Conservation (phyloP, 2,329 filamentous ascomycete genomes). For the Aspergillus novofumigatus region DNA sequence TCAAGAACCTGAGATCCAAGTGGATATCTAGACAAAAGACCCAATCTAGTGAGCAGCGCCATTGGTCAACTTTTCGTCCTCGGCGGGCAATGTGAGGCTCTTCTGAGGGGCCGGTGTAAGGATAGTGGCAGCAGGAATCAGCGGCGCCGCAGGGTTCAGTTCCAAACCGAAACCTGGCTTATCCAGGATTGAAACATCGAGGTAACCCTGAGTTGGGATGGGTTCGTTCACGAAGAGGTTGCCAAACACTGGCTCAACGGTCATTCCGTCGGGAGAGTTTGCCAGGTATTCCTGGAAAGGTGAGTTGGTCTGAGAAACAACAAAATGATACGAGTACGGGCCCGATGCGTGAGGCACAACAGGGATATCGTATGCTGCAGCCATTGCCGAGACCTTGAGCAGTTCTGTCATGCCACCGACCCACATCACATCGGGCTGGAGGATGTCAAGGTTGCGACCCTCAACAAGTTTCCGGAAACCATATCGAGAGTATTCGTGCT, state of each 20-base stretch:
- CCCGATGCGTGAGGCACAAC: constrained; percentile 94
- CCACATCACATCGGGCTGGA: constrained; percentile 98
- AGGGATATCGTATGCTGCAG: constrained; percentile 87
- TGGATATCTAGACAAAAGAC: not conserved
- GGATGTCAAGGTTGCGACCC: constrained; percentile 85
- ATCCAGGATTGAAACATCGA: constrained; percentile 75
- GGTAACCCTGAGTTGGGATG: constrained; percentile 75
- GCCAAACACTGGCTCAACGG: constrained; percentile 85
- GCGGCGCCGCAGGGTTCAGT: constrained; percentile 72
- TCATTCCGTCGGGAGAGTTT: constrained; percentile 87
- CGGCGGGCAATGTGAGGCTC: constrained; percentile 38
- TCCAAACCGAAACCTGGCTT: constrained; percentile 89
- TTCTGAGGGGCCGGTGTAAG: constrained; percentile 60
- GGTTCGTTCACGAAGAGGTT: constrained; percentile 88
- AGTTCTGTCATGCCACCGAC: constrained; percentile 89
- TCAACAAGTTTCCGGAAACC: constrained; percentile 94
- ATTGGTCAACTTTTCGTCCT: constrained; percentile 21
- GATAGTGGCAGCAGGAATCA: constrained; percentile 72
- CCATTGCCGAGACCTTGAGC: constrained; percentile 82
- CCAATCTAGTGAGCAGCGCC: constrained; percentile 11
- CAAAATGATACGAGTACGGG: constrained; percentile 94
- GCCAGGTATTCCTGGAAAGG: constrained; percentile 96
- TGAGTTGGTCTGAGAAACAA: constrained; percentile 86
- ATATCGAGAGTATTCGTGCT: constrained; percentile 92
- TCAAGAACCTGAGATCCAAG: constrained; percentile 1